Evolutionary conservation across 331 rosid species (phyloP), one percentile per base, ranked within the genome.

Genomic region (Acacia pycnantha): DNA sequence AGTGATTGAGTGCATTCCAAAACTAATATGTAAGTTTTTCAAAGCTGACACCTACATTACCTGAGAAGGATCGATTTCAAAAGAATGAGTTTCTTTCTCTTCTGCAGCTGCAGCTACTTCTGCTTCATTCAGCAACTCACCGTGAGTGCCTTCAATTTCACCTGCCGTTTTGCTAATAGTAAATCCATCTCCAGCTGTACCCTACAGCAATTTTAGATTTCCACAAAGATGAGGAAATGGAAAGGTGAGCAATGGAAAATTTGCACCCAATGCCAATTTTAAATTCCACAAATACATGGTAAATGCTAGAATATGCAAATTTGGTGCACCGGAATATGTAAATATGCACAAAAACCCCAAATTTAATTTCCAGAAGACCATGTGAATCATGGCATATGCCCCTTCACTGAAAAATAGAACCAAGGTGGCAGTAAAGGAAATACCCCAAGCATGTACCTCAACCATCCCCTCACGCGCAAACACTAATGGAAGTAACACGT

Each of bases 101-200:
- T 95, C 97, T 56, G 92, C 97, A 35, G 81, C 97, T 27, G 98
- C 97, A n/a, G 93, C 96, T 84, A 88, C 85, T 88, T 92, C 97
- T 65, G 94, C 98, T 89, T 90, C 91, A 84, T 90, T 89, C 54
- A 95, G 82, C 89, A 95, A 90, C 79, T 90, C 96, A 47, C 88
- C 94, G 56, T 91, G 92, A 72, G 86, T 89, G 80, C 85, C 86
- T 79, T 71, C 86, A 86, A 90, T 85, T 85, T 95, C 99, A 79
- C 96, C 94, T 50, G 89, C 81, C 74, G 94, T 84, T 88, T 92
- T 95, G 90, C 96, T 93, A 76, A 92, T 81, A 26, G 97, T 93
- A 84, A 95, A 95, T 79, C 93, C 96, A 82, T 84, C 90, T 85
- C 88, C 97, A 83, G 65, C 70, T 53, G 82, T 71, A 81, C 84